phyloP scores from a whole-genome alignment of 2,329 filamentous ascomycete species.

The Neofusicoccum sp. region DNA sequence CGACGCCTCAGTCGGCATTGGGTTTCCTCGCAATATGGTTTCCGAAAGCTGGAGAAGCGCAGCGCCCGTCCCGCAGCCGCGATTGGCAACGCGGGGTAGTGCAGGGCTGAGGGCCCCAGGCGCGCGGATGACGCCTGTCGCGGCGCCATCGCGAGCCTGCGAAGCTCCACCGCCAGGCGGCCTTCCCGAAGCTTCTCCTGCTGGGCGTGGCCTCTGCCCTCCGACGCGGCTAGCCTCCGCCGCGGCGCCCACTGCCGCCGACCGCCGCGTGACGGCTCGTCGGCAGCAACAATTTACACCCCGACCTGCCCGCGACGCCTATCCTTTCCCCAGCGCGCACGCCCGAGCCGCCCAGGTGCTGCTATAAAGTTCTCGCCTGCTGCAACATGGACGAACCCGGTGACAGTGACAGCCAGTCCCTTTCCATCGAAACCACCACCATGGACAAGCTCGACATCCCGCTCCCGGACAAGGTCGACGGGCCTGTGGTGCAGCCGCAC shows the following conservation, averaged over 20 bases:
- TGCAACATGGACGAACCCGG: neutral
- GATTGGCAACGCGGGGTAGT: slow-evolving; percentile 14
- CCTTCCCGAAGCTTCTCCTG: slow-evolving; percentile 14
- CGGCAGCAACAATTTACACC: slow-evolving; percentile 9
- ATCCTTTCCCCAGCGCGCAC: neutral
- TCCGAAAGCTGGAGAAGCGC: slow-evolving; percentile 14
- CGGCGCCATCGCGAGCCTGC: neutral
- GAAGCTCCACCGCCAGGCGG: slow-evolving; percentile 9
- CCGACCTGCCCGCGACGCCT: neutral
- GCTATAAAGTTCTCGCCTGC: slow-evolving; percentile 2
- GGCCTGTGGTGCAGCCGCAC: slow-evolving; percentile 6
- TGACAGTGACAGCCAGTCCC: slow-evolving; percentile 3
- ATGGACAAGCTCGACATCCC: slow-evolving; percentile 17
- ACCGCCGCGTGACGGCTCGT: neutral
- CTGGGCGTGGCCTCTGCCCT: neutral
- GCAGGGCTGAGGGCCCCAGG: slow-evolving; percentile 6
- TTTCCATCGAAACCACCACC: neutral
- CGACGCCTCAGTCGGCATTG: slow-evolving; percentile 10
- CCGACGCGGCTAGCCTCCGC: slow-evolving; percentile 12
- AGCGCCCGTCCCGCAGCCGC: slow-evolving; percentile 14
- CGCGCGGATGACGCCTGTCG: neutral
- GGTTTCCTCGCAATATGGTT: slow-evolving; percentile 15
- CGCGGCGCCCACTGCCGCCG: slow-evolving; percentile 1
- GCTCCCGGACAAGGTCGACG: slow-evolving; percentile 7
- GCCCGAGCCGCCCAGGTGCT: neutral